Base-by-base conservation (phyloP, 106 monocot genomes). In the Chionographis japonica region DNA sequence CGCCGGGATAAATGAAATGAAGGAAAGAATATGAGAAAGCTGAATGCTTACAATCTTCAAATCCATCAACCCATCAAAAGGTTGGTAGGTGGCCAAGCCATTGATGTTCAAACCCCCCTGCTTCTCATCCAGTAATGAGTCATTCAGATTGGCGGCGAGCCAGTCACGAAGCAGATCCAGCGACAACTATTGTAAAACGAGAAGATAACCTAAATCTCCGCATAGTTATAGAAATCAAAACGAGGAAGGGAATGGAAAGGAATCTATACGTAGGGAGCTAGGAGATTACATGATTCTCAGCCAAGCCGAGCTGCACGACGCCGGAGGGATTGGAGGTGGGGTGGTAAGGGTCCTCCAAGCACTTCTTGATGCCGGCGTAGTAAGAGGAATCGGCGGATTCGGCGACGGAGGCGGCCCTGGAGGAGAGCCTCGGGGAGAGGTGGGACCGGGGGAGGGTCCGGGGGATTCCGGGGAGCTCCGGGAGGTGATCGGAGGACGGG, bases 41-140 rank as follows among this genome's bases (percentile, higher is more conserved):
- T 27, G 27, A 27, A 27, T 27, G 40, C 90, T 90, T 78, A 86
- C 90, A 55, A 75, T 81, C 70, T 90, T 90, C 80, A 90, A 68
- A 51, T 86, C 83, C 83, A 80, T 80, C 54, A 90, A 40, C 58
- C 90, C 90, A 68, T 78, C 83, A 63, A 56, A 80, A 16, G 86
- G 83, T 51, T 80, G 80, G 72, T 90, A 90, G 0, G 80, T 75
- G 18, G 75, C 61, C 66, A 90, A 61, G 4, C 86, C 83, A 2
- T 56, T 70, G 49, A 90, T 81, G 54, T 56, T 70, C 65, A 84
- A 63, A 19, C 62, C 69, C 35, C 61, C 58, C 9, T 39, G 52
- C 52, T 58, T 41, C 46, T 66, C 68, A 37, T 53, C 84, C 53
- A 71, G 59, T 65, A 81, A 12, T 57, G 71, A 63, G 20, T 62